These are phyloP conservation scores for Moesziomyces globuligerus DNA, from an alignment of 1,284 basidiomycete genomes.

Conservation along the genomic window DNA sequence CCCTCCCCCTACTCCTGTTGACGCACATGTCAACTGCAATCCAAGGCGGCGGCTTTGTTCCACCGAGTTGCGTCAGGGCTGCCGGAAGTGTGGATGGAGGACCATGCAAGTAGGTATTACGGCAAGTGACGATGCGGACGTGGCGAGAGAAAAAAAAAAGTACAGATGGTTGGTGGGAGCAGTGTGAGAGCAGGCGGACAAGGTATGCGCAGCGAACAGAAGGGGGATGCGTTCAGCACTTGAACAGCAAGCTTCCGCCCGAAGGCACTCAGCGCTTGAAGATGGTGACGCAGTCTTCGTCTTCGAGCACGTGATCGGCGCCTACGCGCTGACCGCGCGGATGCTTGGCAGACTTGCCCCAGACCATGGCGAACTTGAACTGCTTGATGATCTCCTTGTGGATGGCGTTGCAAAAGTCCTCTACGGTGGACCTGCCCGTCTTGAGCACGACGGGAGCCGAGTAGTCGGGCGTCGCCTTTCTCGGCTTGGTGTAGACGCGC, in stretches of 20 bases:
- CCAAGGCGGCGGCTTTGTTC: no score
- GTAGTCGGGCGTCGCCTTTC: constrained; percentile 90
- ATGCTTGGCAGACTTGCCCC: constrained; percentile 95
- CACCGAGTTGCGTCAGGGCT: no score
- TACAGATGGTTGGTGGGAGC: background rate
- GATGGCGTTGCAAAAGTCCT: constrained; percentile 83
- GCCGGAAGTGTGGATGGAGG: no score
- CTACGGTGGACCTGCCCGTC: constrained; percentile 74
- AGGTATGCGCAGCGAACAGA: background rate
- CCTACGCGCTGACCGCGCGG: constrained; percentile 96
- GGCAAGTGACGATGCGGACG: no score
- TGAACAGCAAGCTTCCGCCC: constrained; percentile 16
- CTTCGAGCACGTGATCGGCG: constrained; percentile 55
- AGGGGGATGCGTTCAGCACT: constrained; percentile 21
- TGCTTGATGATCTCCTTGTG: constrained; percentile 93
- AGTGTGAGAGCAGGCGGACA: constrained; percentile 2
- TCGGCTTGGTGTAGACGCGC: constrained; percentile 84
- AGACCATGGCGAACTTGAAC: constrained; percentile 88
- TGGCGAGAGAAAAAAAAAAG: background rate
- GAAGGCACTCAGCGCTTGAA: constrained; percentile 45
- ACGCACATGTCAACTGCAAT: background rate
- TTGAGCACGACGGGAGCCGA: constrained; percentile 74
- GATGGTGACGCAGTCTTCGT: constrained; percentile 60
- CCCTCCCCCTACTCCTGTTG: background rate
- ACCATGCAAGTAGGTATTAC: no score